These are phyloP conservation scores for Leccinellum luteum DNA, from an alignment of 768 basidiomycete species.

Conservation along the genomic window DNA sequence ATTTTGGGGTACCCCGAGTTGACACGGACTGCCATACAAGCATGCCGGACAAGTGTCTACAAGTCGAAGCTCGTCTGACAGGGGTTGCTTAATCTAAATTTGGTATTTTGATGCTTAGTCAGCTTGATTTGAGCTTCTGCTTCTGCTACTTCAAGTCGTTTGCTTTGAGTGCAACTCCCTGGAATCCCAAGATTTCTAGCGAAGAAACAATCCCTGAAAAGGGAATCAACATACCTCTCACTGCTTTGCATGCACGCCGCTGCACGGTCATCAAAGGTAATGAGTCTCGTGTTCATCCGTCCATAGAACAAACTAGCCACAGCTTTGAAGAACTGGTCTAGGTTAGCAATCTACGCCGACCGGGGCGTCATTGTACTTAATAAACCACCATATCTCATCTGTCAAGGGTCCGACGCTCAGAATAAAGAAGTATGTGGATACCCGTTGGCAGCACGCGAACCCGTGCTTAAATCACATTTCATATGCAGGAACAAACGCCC, in stretches of 20 bases:
- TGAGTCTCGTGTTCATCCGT: background rate
- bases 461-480: conserved; percentile 1
- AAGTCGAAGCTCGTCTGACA: too few species aligned
- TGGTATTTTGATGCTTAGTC: background rate
- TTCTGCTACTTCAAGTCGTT: too few species aligned
- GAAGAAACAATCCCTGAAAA: background rate
- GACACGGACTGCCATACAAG: too few species aligned
- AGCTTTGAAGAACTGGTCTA: conserved; percentile 30
- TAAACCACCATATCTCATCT: conserved; percentile 58
- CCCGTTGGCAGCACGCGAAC: conserved; percentile 1
- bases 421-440: conserved; percentile 18
- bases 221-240: too few species aligned
- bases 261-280: conserved; percentile 24
- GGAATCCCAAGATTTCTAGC: background rate
- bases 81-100: background rate
- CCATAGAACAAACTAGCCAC: background rate
- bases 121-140: background rate
- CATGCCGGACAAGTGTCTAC: too few species aligned
- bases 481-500: conserved; percentile 16
- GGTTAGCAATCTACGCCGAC: conserved; percentile 50
- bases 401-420: conserved; percentile 40
- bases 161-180: background rate
- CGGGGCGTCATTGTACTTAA: conserved; percentile 52
- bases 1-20: too few species aligned
- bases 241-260: conserved; percentile 18